Base-by-base conservation (phyloP, 768 basidiomycete genomes). In the Leucocoprinus sp. region DNA sequence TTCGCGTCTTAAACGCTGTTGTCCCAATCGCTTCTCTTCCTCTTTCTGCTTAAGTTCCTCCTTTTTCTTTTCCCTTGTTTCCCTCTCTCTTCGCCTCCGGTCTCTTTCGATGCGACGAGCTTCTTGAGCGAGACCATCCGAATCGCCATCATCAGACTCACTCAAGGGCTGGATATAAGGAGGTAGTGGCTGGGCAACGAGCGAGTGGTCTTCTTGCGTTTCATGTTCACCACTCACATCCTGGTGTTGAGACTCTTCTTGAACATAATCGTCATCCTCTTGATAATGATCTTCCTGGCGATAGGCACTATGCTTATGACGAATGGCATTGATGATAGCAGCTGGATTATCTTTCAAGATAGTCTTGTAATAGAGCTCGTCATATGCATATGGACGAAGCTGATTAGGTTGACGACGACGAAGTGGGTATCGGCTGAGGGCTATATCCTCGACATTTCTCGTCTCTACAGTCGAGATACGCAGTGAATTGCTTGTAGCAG, bases 371-470 rank as follows among this genome's bases (percentile, higher is more conserved):
- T 36, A 24, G 17, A 35, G 37, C 6, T 48, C 40, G 17, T 48
- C 46, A 27, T 26, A 41, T 12, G 27, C 14, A 27, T 48, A 48
- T 7, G 46, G 46, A 37, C 17, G 46, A 12, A 48, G 24, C 15
- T 48, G 46, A 28, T 48, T 48, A 4, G 46, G 46, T 18, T 42
- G 46, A 27, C 46, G 46, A 29, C 40, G 46, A 22, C 46, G 46
- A 35, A 48, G 46, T 1, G 46, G 39, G n/a, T 48, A 48, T 21
- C 46, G 39, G 12, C 14, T 27, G 17, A 35, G 12, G 26, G 15
- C 39, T 7, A 41, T 33, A 14, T 42, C 33, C 3, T 41, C 39
- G n/a, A 15, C 1, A 27, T 6, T 42, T 15, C 33, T 26, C 2
- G 14, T 29, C 23, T 31, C 31, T 8, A 33, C 18, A 34, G 28